phyloP scores from a whole-genome alignment of 768 basidiomycete species.

The Pisolithus microcarpus region DNA sequence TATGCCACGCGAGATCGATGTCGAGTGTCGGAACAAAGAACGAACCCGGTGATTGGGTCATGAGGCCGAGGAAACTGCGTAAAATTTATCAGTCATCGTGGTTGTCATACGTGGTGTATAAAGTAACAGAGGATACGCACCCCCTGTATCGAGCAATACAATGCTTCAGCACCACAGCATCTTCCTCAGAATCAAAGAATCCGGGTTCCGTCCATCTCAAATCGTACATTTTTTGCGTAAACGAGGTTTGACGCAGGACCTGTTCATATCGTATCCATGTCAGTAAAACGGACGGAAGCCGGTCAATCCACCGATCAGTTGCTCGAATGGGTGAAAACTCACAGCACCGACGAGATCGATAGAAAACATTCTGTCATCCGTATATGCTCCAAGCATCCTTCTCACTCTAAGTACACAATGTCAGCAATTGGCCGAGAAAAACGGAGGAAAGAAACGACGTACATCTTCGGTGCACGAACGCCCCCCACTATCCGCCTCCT shows the following conservation, averaged over 20 bases:
- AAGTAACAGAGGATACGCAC: conserved; percentile 22
- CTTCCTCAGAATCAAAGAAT: conserved; percentile 30
- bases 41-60: conserved; percentile 35
- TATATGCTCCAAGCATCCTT: conserved; percentile 41
- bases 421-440: not conserved
- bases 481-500: not conserved
- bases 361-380: conserved; percentile 44
- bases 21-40: conserved; percentile 57
- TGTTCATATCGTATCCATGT: conserved; percentile 7
- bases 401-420: conserved; percentile 17
- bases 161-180: conserved; percentile 40
- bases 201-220: conserved; percentile 42
- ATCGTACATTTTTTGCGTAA: conserved; percentile 46
- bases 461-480: not conserved
- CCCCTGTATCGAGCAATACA: conserved; percentile 53
- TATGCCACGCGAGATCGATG: conserved; percentile 69
- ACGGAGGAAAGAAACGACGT: not conserved
- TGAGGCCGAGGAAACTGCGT: conserved; percentile 45
- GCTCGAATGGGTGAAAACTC: conserved; percentile 3
- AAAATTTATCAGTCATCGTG: not conserved
- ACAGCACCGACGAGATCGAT: conserved; percentile 53
- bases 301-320: not conserved
- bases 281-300: too few species aligned
- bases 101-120: not conserved
- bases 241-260: conserved; percentile 51